These are phyloP conservation scores for Metarhizium anisopliae DNA, from an alignment of 2,329 filamentous ascomycete genomes.

Conservation along the genomic window DNA sequence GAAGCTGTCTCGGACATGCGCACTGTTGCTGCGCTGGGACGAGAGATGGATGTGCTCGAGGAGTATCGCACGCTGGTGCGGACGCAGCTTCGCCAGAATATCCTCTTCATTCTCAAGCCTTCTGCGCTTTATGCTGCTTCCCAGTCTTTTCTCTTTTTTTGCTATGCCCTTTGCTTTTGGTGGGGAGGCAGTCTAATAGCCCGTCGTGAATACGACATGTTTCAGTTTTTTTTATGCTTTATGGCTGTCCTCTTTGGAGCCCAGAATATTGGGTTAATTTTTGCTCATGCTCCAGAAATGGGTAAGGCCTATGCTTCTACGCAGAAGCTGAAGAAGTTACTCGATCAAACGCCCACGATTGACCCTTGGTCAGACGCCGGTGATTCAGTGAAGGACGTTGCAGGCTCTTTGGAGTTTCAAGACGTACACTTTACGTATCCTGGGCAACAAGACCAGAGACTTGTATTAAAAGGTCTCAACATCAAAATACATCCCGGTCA, in stretches of 20 bases:
- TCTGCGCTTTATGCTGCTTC: not conserved
- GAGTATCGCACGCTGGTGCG: not conserved
- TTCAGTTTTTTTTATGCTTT: no score
- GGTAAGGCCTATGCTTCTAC: not conserved
- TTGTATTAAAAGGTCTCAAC: no score
- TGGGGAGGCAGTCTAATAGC: slow-evolving; percentile 14
- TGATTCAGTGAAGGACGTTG: no score
- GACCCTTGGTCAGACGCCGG: no score
- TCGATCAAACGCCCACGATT: not conserved
- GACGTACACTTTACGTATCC: no score
- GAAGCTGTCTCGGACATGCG: not conserved
- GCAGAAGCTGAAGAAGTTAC: not conserved
- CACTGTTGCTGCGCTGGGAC: not conserved
- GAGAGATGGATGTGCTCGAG: not conserved
- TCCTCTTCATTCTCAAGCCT: not conserved
- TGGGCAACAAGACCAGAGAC: no score
- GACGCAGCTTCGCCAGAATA: slow-evolving; percentile 19
- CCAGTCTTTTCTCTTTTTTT: slow-evolving; percentile 21
- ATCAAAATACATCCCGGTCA: no score
- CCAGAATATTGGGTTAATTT: no score
- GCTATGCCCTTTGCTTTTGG: slow-evolving; percentile 28
- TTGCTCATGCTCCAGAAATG: not conserved
- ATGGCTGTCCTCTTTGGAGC: no score
- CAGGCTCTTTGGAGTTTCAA: no score
- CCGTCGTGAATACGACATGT: slow-evolving; percentile 26